phyloP scores from a whole-genome alignment of 768 basidiomycete genomes.

The Tylopilus felleus region DNA sequence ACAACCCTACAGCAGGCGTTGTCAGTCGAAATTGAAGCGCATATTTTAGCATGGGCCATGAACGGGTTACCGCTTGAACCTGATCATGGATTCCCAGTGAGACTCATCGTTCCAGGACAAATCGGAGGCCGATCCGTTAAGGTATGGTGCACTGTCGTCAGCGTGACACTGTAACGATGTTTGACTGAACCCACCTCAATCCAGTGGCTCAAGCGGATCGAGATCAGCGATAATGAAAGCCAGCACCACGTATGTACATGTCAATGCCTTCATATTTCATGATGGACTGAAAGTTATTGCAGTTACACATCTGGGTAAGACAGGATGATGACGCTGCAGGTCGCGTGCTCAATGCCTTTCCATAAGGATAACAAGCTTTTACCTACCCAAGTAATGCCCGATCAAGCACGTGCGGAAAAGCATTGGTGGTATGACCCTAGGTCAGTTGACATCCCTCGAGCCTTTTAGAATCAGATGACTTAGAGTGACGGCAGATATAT shows the following conservation, averaged over 20 bases:
- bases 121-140: slow-evolving; percentile 60
- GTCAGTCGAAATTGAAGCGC: neutral
- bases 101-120: slow-evolving; percentile 59
- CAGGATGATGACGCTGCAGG: neutral
- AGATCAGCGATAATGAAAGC: slow-evolving; percentile 46
- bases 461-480: neutral
- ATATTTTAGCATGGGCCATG: slow-evolving; percentile 47
- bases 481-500: slow-evolving; percentile 20
- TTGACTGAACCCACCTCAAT: neutral
- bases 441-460: slow-evolving; percentile 16
- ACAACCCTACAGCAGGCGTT: neutral
- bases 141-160: slow-evolving; percentile 9
- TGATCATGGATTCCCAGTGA: slow-evolving; percentile 65
- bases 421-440: slow-evolving; percentile 56
- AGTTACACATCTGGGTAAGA: slow-evolving; percentile 37
- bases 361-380: slow-evolving; percentile 55
- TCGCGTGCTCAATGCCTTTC: neutral
- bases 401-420: slow-evolving; percentile 47
- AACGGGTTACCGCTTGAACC: slow-evolving; percentile 56
- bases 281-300: neutral
- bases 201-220: slow-evolving; percentile 57
- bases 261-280: neutral
- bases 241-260: slow-evolving; percentile 44
- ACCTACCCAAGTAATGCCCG: slow-evolving; percentile 50
- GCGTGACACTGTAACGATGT: neutral